Base-by-base conservation (phyloP, 192 early-diverging fungal species). In the Geranomyces variabilis region DNA sequence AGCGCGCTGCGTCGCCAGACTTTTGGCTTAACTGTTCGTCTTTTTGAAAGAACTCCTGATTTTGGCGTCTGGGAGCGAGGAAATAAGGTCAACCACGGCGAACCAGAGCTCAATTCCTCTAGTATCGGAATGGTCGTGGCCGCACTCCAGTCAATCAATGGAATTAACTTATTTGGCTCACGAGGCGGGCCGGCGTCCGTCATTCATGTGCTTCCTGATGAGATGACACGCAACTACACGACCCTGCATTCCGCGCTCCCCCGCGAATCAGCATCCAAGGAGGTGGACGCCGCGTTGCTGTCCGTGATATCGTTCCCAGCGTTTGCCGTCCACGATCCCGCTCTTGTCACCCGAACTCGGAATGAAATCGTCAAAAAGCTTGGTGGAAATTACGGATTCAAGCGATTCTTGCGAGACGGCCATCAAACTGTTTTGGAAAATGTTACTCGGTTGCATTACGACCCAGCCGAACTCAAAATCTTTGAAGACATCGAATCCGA, bases 11-110 rank as follows among this genome's bases (percentile, higher is more conserved):
- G n/a, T n/a, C n/a, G n/a, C n/a, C n/a, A n/a, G n/a, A n/a, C n/a
- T n/a, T n/a, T n/a, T n/a, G n/a, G n/a, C n/a, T n/a, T n/a, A n/a
- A n/a, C n/a, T n/a, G n/a, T n/a, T n/a, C n/a, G n/a, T 53, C 24
- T 17, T 53, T n/a, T 4, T 15, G 82, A 65, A 73, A 87, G 91
- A 71, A 93, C 92, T 8, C 92, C 92, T 0, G 93, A 94, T 65
- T 93, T 90, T 73, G 93, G 93, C 57, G 90, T 93, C 53, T 95
- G 93, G 93, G 93, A 95, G 62, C 80, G 93, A 51, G 93, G 93
- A 58, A 90, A 93, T 76, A 95, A 95, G 78, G 86, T 87, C 48
- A 95, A 95, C 81, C 91, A 93, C 64, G 93, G 93, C 33, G 77
- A 88, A 55, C 90, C 92, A 26, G 93, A 95, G 76, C 71, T 95